Conservation (phyloP, 208 protist genomes). For the Polymyxa betae region DNA sequence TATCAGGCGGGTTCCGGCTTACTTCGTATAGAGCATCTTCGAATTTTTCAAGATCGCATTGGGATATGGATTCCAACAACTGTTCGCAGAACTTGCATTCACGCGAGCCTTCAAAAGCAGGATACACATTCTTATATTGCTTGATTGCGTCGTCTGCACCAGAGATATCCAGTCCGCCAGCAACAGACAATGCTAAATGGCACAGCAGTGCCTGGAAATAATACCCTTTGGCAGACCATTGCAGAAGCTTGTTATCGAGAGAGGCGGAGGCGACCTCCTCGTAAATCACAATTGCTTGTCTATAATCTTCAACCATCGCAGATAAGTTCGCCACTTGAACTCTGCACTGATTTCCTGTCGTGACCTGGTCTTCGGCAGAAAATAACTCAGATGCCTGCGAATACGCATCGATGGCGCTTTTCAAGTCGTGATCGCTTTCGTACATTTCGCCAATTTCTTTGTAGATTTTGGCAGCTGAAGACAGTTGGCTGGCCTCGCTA, state of each 20-base stretch:
- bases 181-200: constrained; percentile 15
- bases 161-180: background rate
- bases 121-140: constrained; percentile 10
- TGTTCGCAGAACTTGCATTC: constrained; percentile 49
- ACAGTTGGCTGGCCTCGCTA: background rate
- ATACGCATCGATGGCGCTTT: constrained; percentile 30
- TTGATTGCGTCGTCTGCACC: background rate
- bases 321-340: constrained; percentile 34
- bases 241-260: constrained; percentile 41
- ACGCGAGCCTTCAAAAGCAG: background rate
- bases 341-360: background rate
- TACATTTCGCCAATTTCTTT: constrained; percentile 31
- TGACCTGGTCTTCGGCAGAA: constrained; percentile 20
- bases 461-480: constrained; percentile 24
- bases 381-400: background rate
- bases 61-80: background rate
- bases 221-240: constrained; percentile 20
- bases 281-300: constrained; percentile 31
- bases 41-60: constrained; percentile 15
- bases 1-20: too few species aligned
- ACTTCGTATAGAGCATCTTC: constrained; percentile 7
- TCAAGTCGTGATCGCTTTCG: constrained; percentile 5
- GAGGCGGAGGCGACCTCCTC: constrained; percentile 19
- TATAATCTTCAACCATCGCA: constrained; percentile 20
- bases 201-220: constrained; percentile 40